Conservation (phyloP, 805 yeast species). For the Clavispora fructus region DNA sequence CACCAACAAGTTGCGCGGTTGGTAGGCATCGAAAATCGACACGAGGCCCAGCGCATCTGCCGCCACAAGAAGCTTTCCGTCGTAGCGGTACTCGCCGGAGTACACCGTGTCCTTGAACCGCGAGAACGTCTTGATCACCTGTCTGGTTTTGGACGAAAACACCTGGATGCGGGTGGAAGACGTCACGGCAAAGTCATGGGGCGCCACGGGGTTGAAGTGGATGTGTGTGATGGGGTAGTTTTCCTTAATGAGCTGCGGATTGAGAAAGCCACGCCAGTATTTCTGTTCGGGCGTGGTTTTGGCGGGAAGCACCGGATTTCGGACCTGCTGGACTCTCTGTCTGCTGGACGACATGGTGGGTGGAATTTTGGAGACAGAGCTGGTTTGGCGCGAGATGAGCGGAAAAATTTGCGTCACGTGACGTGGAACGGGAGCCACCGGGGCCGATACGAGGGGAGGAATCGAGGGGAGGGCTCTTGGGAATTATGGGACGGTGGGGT, state of each 20-base stretch:
- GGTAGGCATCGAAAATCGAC: constrained; percentile 80
- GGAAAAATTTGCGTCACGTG: constrained; percentile 1
- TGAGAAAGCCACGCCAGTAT: constrained; percentile 83
- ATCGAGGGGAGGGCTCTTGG: no score
- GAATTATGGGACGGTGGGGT: no score
- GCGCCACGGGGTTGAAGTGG: constrained; percentile 77
- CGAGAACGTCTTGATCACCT: constrained; percentile 77
- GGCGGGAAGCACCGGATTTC: constrained; percentile 74
- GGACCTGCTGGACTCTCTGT: constrained; percentile 58
- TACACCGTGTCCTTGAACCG: constrained; percentile 90
- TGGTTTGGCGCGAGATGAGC: constrained; percentile 1
- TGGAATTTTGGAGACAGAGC: not conserved
- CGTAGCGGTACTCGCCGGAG: constrained; percentile 84
- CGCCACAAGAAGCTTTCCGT: constrained; percentile 87
- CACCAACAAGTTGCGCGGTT: constrained; percentile 73
- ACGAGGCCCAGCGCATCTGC: constrained; percentile 95
- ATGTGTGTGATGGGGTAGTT: constrained; percentile 88
- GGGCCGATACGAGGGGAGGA: no score
- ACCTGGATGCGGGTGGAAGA: constrained; percentile 88
- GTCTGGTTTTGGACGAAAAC: constrained; percentile 90
- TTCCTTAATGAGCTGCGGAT: constrained; percentile 88
- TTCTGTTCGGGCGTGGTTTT: constrained; percentile 89
- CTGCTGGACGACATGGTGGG: constrained; percentile 66
- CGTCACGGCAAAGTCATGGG: constrained; percentile 91
- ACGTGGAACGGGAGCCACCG: not conserved